A percentile compares a stretch with the other conserved stretches of the same genome.
phyloP scores from a whole-genome alignment of 345 rosid genomes.

The Theobroma cacao region DNA sequence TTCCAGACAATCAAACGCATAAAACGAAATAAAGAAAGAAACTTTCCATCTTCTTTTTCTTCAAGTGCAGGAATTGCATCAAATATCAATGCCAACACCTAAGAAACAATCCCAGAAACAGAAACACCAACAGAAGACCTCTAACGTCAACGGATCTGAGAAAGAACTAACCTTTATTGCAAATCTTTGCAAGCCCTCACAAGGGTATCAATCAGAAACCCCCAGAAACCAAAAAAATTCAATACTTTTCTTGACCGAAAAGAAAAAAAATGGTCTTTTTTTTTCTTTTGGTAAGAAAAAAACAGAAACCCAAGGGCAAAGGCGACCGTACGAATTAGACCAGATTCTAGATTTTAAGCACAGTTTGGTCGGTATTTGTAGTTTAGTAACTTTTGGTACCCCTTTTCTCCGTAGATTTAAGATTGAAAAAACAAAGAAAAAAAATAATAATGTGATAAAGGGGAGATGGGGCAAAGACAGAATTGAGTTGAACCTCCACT shows the following conservation, averaged over 20 bases:
- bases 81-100: neutral
- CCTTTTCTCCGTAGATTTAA: neutral
- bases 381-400: neutral
- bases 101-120: neutral
- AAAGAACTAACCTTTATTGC: conserved; percentile 8
- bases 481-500: neutral
- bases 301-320: neutral
- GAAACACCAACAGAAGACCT: neutral
- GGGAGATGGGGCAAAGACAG: neutral
- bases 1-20: neutral
- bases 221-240: neutral
- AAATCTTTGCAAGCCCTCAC: neutral
- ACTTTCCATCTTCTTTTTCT: neutral
- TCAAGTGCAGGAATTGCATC: neutral
- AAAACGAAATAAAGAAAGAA: neutral
- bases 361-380: neutral
- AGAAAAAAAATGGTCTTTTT: neutral
- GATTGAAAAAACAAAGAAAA: neutral
- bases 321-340: neutral
- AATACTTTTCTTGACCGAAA: conserved; percentile 4
- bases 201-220: neutral
- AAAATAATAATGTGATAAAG: neutral
- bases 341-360: neutral
- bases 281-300: neutral
- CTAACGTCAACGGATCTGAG: conserved; percentile 1